Evolutionary conservation across 1,284 basidiomycete genomes (phyloP).

Genomic region (Leccinum idahoense): DNA sequence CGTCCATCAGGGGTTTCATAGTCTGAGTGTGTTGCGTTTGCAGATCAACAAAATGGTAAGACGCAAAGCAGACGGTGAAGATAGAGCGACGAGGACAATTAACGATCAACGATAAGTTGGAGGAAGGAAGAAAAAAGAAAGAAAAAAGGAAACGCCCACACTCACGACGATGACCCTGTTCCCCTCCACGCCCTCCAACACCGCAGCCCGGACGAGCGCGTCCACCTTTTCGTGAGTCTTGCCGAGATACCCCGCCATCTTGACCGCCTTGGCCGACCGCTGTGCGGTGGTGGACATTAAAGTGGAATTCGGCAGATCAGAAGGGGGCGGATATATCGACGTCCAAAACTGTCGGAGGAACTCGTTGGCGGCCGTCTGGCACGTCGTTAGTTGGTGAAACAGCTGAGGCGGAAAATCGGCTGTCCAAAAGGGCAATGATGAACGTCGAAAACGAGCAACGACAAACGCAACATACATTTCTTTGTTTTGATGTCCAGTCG

Average conservation of each 20-base stretch:
- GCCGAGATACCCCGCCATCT: constrained; percentile 79
- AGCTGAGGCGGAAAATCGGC: constrained; percentile 78
- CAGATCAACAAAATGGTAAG: background rate
- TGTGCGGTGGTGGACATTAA: constrained; percentile 41
- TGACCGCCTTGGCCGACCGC: constrained; percentile 70
- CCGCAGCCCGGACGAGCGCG: constrained; percentile 64
- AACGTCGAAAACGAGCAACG: constrained; percentile 1
- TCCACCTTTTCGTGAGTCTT: constrained; percentile 80
- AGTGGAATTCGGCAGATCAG: constrained; percentile 44
- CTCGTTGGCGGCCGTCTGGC: constrained; percentile 91
- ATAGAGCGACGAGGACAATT: background rate
- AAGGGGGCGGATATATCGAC: constrained; percentile 73
- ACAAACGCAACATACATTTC: constrained; percentile 46
- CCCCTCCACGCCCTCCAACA: constrained; percentile 58
- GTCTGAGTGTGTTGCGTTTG: constrained; percentile 44
- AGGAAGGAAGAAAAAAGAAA: background rate
- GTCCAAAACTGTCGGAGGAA: constrained; percentile 97
- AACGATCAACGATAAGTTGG: background rate
- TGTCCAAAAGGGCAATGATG: constrained; percentile 25
- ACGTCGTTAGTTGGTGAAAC: constrained; percentile 78
- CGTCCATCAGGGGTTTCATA: constrained; percentile 74
- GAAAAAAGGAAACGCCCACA: constrained; percentile 15
- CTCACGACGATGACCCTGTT: constrained; percentile 63
- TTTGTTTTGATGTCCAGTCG: constrained; percentile 60
- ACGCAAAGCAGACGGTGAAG: background rate